Conservation (phyloP, 129 eudicot species). For the Helichrysum umbraculigerum region DNA sequence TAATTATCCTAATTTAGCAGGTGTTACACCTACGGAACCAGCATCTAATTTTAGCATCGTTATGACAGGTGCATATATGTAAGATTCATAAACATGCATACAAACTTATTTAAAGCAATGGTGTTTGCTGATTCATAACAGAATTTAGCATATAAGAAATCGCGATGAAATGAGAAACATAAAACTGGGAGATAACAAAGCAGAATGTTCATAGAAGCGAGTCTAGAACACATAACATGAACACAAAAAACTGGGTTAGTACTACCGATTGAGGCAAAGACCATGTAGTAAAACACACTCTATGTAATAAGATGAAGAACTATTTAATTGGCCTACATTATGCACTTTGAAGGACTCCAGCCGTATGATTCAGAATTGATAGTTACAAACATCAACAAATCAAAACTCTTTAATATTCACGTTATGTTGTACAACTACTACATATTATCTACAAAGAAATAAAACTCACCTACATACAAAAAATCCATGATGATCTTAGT, state of each 20-base stretch:
- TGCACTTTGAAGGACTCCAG: too few relatives aligned
- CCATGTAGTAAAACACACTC: neutral
- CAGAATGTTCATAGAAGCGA: neutral
- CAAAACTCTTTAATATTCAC: conserved; percentile 46
- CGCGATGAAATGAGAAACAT: neutral
- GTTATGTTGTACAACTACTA: conserved; percentile 35
- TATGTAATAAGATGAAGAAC: neutral
- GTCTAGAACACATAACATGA: neutral
- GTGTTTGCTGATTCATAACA: neutral
- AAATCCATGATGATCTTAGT: conserved; percentile 21
- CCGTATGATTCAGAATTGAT: conserved; percentile 27
- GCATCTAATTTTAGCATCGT: neutral
- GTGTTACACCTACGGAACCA: neutral
- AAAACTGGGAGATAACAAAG: neutral
- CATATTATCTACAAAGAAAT: conserved; percentile 18
- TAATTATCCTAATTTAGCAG: too few relatives aligned
- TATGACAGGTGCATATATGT: neutral
- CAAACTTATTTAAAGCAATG: neutral
- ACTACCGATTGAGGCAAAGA: neutral
- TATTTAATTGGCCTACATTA: too few relatives aligned
- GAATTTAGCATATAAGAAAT: neutral
- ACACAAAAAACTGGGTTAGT: neutral
- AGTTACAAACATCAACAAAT: conserved; percentile 30
- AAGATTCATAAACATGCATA: neutral
- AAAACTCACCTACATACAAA: conserved; percentile 27